Evolutionary conservation across 345 rosid genomes (phyloP).

Genomic region (Eucalyptus marginata): DNA sequence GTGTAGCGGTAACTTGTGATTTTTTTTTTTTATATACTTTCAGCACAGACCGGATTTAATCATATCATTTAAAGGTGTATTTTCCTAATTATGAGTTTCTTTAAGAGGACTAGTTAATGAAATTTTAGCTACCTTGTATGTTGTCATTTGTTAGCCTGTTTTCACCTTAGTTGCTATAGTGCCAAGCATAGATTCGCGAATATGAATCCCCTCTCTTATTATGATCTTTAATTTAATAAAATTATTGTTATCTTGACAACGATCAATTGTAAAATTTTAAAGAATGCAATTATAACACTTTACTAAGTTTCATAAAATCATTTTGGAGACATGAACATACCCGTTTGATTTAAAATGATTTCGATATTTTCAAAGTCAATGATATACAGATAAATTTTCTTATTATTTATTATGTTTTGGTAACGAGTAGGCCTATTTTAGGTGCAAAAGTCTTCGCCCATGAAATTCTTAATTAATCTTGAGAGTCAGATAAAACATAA

Average conservation of each 20-base stretch:
- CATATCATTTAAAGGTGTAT: background rate
- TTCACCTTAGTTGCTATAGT: background rate
- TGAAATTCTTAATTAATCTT: background rate
- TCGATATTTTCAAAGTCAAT: background rate
- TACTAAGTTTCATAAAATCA: background rate
- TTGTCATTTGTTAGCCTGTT: background rate
- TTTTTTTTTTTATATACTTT: background rate
- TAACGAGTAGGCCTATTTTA: background rate
- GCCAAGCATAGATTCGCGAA: background rate
- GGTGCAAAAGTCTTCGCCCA: background rate
- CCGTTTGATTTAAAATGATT: background rate
- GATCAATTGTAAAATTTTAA: background rate
- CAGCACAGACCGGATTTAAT: background rate
- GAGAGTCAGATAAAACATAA: background rate
- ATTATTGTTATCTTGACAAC: background rate
- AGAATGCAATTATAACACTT: background rate
- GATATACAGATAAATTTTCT: background rate
- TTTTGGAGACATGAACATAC: background rate
- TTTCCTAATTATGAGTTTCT: background rate
- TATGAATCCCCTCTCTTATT: background rate
- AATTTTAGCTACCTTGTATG: background rate
- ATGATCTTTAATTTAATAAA: background rate
- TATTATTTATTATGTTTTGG: background rate
- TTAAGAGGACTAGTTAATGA: background rate
- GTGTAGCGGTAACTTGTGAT: background rate